Evolutionary conservation across 257 asterid genomes (phyloP).

Genomic region (Ballota nigra): DNA sequence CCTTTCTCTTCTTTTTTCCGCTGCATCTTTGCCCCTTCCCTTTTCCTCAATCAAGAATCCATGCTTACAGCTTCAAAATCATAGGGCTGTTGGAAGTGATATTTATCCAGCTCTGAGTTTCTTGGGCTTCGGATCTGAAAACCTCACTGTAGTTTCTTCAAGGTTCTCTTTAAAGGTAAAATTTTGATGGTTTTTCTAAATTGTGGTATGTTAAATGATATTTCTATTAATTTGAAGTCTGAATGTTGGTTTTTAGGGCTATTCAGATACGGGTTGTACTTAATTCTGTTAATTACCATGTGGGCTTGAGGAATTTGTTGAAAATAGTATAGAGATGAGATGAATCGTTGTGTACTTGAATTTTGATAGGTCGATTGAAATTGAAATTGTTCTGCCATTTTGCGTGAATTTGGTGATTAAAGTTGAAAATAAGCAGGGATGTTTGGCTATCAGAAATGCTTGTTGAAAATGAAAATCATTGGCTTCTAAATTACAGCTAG

Average conservation of each 20-base stretch:
- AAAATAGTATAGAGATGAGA: neutral
- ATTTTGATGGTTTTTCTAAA: neutral
- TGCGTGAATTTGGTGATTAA: neutral
- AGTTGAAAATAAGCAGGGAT: neutral
- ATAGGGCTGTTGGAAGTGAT: neutral
- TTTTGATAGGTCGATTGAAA: conserved; percentile 5
- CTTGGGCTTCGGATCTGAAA: neutral
- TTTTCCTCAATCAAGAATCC: no score
- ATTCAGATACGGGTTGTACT: neutral
- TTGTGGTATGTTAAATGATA: neutral
- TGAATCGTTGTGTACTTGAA: neutral
- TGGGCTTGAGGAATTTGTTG: conserved; percentile 6
- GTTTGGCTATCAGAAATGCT: conserved; percentile 10
- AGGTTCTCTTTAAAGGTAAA: no score
- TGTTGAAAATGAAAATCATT: neutral
- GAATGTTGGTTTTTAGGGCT: neutral
- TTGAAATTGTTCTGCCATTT: neutral
- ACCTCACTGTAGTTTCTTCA: neutral
- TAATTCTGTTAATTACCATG: conserved; percentile 1
- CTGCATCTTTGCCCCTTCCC: neutral
- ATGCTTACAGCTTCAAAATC: no score
- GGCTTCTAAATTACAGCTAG: neutral
- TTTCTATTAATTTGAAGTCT: neutral
- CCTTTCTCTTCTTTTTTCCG: neutral
- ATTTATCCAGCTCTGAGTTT: neutral